Percentiles rank a stretch among this genome's conserved stretches.
Conservation (phyloP, 352 stramenopile species). For the Achlya hypogyna region DNA sequence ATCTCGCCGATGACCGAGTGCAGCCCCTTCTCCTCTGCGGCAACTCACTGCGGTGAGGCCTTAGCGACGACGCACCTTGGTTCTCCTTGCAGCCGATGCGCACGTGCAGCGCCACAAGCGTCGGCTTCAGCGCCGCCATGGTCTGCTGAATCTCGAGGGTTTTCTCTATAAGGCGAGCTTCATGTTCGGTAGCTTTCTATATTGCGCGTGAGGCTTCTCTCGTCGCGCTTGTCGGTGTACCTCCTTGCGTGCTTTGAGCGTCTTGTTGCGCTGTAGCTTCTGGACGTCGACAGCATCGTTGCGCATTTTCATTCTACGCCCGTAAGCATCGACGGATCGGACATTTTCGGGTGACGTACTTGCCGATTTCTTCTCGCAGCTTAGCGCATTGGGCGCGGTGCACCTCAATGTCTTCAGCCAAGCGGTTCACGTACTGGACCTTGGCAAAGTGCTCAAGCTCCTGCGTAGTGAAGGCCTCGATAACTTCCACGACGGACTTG, state of each 20-base stretch:
- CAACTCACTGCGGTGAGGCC: neutral
- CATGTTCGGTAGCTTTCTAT: constrained; percentile 7
- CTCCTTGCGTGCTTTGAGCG: constrained; percentile 50
- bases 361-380: constrained; percentile 69
- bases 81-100: constrained; percentile 63
- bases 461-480: constrained; percentile 80
- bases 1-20: constrained; percentile 67
- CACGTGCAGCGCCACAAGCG: constrained; percentile 48
- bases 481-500: constrained; percentile 64
- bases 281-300: constrained; percentile 77
- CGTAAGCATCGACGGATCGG: neutral
- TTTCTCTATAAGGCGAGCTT: constrained; percentile 7
- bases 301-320: constrained; percentile 55
- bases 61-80: constrained; percentile 29
- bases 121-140: constrained; percentile 49
- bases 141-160: constrained; percentile 63
- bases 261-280: constrained; percentile 64
- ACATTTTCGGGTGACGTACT: constrained; percentile 31
- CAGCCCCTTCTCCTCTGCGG: constrained; percentile 48
- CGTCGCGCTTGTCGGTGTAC: neutral
- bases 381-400: constrained; percentile 56
- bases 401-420: constrained; percentile 74
- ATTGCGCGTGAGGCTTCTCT: neutral
- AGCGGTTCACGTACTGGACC: constrained; percentile 73
- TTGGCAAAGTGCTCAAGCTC: constrained; percentile 73